Evolutionary conservation across 2,329 filamentous ascomycete species (phyloP).

Genomic region (Fusarium circinatum): DNA sequence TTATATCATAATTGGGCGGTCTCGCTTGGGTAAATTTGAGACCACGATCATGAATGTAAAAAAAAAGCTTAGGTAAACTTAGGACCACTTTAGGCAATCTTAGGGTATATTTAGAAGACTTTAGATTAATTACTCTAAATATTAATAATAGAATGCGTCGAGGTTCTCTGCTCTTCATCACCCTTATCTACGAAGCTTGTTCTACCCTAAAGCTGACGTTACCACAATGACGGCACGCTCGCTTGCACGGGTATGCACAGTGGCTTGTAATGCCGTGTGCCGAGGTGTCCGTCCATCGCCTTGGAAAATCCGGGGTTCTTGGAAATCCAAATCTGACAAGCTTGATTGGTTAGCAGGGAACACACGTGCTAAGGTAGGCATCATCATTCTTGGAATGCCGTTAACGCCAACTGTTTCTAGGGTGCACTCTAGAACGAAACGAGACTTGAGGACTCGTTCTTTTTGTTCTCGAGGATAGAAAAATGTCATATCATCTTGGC

Average conservation of each 20-base stretch:
- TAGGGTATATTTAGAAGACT: too few species aligned
- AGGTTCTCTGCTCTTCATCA: neutral
- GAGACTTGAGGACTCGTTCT: neutral
- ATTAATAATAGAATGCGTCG: too few species aligned
- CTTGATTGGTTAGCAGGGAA: constrained; percentile 6
- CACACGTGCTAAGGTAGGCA: constrained; percentile 10
- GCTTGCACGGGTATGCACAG: constrained; percentile 9
- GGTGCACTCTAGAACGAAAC: neutral
- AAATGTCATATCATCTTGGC: rapidly evolving
- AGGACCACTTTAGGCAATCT: neutral
- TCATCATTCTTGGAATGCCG: constrained; percentile 20
- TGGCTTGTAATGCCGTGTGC: constrained; percentile 1
- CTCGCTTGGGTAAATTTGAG: too few species aligned
- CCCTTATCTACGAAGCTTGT: neutral
- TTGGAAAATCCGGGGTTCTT: constrained; percentile 28
- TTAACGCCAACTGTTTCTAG: constrained; percentile 4
- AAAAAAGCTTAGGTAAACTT: neutral
- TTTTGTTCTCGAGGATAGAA: neutral
- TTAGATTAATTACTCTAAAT: neutral
- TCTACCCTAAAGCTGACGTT: neutral
- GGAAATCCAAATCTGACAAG: constrained; percentile 8
- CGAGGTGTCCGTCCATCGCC: constrained; percentile 1
- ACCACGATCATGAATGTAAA: neutral
- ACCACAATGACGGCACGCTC: neutral
- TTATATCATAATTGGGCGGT: too few species aligned